Percentiles rank a stretch among this genome's conserved stretches.
These are phyloP conservation scores for Calonectria montana DNA, from an alignment of 2,329 filamentous ascomycete genomes.

Conservation along the genomic window DNA sequence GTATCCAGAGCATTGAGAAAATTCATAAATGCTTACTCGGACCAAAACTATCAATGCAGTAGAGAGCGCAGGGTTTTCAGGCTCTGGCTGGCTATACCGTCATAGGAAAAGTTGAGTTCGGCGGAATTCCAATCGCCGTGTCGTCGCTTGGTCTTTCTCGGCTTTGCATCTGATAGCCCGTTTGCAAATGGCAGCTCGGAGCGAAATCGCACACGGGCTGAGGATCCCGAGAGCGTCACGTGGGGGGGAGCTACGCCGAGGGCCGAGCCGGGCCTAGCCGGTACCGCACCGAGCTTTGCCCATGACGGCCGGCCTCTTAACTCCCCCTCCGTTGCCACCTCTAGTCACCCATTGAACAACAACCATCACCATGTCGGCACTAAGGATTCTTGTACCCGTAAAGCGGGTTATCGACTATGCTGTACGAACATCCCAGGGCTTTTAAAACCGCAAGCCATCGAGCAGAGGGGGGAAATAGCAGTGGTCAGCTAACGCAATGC, in stretches of 20 bases:
- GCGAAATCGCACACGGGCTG: conserved; percentile 33
- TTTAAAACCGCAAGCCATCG: neutral
- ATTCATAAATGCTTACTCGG: neutral
- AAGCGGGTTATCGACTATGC: conserved; percentile 92
- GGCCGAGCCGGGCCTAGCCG: conserved; percentile 59
- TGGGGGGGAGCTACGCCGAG: conserved; percentile 50
- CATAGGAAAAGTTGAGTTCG: neutral
- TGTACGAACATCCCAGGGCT: conserved; percentile 58
- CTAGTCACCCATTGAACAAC: conserved; percentile 39
- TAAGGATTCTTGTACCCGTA: conserved; percentile 82
- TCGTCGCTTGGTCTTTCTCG: conserved; percentile 20
- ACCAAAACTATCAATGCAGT: neutral
- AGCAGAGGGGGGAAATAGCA: neutral
- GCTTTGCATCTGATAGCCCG: conserved; percentile 10
- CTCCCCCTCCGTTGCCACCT: conserved; percentile 35
- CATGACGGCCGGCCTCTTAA: conserved; percentile 42
- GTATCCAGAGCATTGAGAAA: neutral
- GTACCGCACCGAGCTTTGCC: conserved; percentile 43
- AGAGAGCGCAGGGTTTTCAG: neutral
- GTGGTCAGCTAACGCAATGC: conserved; percentile 16
- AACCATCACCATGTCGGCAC: conserved; percentile 64
- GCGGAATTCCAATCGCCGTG: conserved; percentile 8
- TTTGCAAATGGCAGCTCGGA: conserved; percentile 22
- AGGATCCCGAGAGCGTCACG: conserved; percentile 45
- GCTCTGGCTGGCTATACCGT: neutral